Evolutionary conservation across 331 rosid species (phyloP), one percentile per base, ranked within the genome.

Genomic region (Cydonia oblonga): DNA sequence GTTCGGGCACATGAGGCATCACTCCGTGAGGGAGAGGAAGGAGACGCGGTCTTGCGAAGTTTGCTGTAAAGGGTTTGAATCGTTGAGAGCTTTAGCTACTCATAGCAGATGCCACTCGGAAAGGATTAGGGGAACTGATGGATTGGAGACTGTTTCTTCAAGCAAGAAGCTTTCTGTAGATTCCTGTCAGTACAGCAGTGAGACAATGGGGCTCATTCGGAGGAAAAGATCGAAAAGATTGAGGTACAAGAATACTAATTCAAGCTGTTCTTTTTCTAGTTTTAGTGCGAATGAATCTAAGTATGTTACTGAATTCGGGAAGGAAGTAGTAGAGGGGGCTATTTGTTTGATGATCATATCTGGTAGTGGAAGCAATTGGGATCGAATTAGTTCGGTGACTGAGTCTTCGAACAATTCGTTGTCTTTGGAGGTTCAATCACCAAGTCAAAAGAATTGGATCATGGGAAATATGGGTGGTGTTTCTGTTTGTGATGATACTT

Each of bases 1-100:
- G 32, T 83, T 79, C 54, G 90, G 90, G n/a, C 90, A 86, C 35
- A 79, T 84, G 90, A 79, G 85, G 69, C 83, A 79, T 68, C 90
- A 84, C 70, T 75, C 85, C 0, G 79, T 80, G 3, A 75, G 46
- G 57, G 23, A 69, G 24, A 81, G 67, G 80, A 75, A 64, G 29
- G 69, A 49, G 20, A 24, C 77, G 28, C 57, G 60, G 68, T 26
- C 23, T 14, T 81, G 84, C 62, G 49, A 69, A 64, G 84, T 79
- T 76, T 79, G 83, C 9, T 79, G 70, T 8, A 13, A 72, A 75
- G 85, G 62, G 56, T 81, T 79, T 44, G 66, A 30, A 9, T 68
- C 83, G 44, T 20, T 82, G 76, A 75, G 71, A 52, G 66, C 71
- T 59, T 72, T 79, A 24, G 64, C 33, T 64, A 72, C 59, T 66